phyloP scores from a whole-genome alignment of 2,329 filamentous ascomycete genomes.

The Penicillium sp. region DNA sequence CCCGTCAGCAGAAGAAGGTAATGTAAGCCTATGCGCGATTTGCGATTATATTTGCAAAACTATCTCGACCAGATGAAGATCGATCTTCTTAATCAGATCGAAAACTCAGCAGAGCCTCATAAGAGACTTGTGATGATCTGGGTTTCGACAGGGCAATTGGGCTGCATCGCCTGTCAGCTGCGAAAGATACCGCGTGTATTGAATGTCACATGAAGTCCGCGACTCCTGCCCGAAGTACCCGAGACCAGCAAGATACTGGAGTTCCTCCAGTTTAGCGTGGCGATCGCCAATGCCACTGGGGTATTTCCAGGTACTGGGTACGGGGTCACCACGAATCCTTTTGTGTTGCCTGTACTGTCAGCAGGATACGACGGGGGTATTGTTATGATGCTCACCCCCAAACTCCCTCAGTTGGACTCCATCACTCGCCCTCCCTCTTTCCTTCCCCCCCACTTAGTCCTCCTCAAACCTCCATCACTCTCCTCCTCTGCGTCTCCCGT shows the following conservation, averaged over 20 bases:
- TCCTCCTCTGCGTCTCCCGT: slow-evolving; percentile 22
- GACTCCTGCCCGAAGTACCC: background rate
- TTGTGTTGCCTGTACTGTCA: background rate
- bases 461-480: slow-evolving; percentile 22
- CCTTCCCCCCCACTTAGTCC: slow-evolving; percentile 26
- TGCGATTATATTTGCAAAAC: background rate
- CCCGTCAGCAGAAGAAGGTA: background rate
- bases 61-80: background rate
- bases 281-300: background rate
- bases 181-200: background rate
- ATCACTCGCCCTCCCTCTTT: slow-evolving; percentile 18
- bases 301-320: background rate
- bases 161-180: background rate
- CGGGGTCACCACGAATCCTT: background rate
- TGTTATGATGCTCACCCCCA: slow-evolving; percentile 15
- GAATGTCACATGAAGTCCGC: background rate
- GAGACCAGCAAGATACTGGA: background rate
- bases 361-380: slow-evolving; percentile 1
- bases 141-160: background rate
- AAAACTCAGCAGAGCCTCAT: slow-evolving; percentile 1
- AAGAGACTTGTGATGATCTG: background rate
- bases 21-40: background rate
- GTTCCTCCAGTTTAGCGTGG: too few relatives aligned
- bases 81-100: background rate
- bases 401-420: slow-evolving; percentile 13